Evolutionary conservation across 2,329 filamentous ascomycete genomes (phyloP).

Genomic region (Colletotrichum sp.): DNA sequence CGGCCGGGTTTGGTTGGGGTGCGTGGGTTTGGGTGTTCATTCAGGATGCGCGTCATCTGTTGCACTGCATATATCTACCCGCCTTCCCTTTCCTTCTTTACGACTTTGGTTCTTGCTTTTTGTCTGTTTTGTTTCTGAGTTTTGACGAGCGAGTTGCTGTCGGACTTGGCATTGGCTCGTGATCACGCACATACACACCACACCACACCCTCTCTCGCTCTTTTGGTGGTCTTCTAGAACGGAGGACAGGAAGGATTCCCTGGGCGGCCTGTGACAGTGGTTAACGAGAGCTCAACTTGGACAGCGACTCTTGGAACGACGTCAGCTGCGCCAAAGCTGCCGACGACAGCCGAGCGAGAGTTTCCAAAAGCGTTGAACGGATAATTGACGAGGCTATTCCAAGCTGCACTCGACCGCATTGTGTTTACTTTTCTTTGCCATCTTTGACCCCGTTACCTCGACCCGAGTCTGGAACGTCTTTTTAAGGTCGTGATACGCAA

Average conservation of each 20-base stretch:
- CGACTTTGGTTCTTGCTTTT: background rate
- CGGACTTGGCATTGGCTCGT: background rate
- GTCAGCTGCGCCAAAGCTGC: background rate
- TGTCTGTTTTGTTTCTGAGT: background rate
- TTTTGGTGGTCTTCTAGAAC: background rate
- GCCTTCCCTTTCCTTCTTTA: background rate
- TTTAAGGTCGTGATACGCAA: background rate
- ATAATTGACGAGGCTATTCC: background rate
- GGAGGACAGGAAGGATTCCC: background rate
- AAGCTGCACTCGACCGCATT: background rate
- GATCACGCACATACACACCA: background rate
- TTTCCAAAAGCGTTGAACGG: background rate
- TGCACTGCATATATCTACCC: conserved; percentile 8
- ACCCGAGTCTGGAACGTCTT: background rate
- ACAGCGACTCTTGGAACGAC: background rate
- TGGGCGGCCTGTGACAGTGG: background rate
- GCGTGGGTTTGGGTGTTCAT: background rate
- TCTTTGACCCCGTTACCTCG: background rate
- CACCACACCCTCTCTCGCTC: background rate
- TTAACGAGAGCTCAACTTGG: background rate
- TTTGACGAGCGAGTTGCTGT: background rate
- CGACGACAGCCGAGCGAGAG: background rate
- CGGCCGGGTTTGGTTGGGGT: background rate
- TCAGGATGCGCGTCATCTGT: background rate
- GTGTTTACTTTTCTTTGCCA: background rate